A percentile compares a stretch with the other conserved stretches of the same genome.
Evolutionary conservation across 352 stramenopile species (phyloP).

Genomic region (Aphanomyces astaci): DNA sequence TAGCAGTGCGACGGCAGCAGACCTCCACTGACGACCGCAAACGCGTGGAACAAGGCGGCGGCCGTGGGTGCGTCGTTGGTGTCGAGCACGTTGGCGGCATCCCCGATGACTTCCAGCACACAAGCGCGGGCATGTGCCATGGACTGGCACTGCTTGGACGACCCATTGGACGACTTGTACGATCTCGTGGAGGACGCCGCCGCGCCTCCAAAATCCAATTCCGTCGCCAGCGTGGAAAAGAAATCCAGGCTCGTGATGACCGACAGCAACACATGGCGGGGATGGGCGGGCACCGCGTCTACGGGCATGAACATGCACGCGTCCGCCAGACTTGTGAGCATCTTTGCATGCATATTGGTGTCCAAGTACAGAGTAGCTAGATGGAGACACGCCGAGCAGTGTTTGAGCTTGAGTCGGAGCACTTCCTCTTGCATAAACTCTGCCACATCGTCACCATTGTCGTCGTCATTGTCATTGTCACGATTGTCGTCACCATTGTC

Average conservation of each 20-base stretch:
- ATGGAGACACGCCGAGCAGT: constrained; percentile 59
- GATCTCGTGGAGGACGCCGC: no score
- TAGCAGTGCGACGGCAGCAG: neutral
- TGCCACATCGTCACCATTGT: constrained; percentile 38
- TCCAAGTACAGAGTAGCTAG: constrained; percentile 37
- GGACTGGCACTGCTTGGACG: neutral
- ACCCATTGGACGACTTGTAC: neutral
- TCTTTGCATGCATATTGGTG: constrained; percentile 34
- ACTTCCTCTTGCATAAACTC: constrained; percentile 76
- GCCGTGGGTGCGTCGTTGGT: constrained; percentile 25
- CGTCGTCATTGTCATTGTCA: constrained; percentile 25
- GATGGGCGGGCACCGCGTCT: neutral
- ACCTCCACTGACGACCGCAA: constrained; percentile 44
- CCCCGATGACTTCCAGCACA: constrained; percentile 54
- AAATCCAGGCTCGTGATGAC: neutral
- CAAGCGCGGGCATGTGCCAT: constrained; percentile 30
- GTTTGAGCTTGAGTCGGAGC: constrained; percentile 61
- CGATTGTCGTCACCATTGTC: neutral
- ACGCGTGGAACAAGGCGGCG: constrained; percentile 27
- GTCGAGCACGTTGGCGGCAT: constrained; percentile 38
- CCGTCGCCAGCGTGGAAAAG: neutral
- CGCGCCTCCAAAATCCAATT: constrained; percentile 15
- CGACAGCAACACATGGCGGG: neutral
- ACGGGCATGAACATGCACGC: constrained; percentile 36
- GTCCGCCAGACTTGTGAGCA: constrained; percentile 38